phyloP scores from a whole-genome alignment of 306 rosid species.

The Lotus japonicus region DNA sequence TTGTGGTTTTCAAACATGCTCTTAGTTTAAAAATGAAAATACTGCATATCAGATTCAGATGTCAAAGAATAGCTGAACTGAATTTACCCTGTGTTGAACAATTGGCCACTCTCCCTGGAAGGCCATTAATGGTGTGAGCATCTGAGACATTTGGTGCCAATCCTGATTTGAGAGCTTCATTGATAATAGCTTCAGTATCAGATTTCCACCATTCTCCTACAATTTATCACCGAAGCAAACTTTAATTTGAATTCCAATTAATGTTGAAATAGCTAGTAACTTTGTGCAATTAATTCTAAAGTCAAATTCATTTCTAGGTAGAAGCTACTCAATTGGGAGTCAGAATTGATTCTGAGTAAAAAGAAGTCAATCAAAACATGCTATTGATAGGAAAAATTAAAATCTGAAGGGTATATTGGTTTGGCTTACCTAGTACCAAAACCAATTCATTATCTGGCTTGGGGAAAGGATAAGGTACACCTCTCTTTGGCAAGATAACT shows the following conservation, averaged over 20 bases:
- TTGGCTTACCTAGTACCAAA: slow-evolving; percentile 57
- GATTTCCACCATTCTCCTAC: slow-evolving; percentile 98
- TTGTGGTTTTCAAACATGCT: no score
- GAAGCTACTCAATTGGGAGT: no score
- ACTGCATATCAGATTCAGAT: not conserved
- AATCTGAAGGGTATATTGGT: not conserved
- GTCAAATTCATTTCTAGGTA: no score
- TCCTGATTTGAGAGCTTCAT: slow-evolving; percentile 75
- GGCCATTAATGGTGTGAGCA: slow-evolving; percentile 88
- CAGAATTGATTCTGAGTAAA: no score
- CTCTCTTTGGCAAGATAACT: slow-evolving; percentile 75
- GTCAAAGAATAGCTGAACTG: not conserved
- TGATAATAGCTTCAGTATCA: slow-evolving; percentile 75
- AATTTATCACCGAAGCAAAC: not conserved
- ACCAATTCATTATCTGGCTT: slow-evolving; percentile 68
- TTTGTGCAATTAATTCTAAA: no score
- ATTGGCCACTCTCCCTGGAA: slow-evolving; percentile 53
- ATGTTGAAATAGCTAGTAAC: not conserved
- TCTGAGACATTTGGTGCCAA: slow-evolving; percentile 86
- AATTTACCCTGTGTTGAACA: slow-evolving; percentile 55
- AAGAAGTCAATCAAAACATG: not conserved
- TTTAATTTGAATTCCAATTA: not conserved
- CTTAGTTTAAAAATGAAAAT: not conserved
- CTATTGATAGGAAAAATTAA: not conserved
- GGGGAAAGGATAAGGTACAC: slow-evolving; percentile 87